Percentiles rank a stretch among this genome's conserved stretches.
phyloP scores from a whole-genome alignment of 2,329 filamentous ascomycete species.

The Aspergillus felis region DNA sequence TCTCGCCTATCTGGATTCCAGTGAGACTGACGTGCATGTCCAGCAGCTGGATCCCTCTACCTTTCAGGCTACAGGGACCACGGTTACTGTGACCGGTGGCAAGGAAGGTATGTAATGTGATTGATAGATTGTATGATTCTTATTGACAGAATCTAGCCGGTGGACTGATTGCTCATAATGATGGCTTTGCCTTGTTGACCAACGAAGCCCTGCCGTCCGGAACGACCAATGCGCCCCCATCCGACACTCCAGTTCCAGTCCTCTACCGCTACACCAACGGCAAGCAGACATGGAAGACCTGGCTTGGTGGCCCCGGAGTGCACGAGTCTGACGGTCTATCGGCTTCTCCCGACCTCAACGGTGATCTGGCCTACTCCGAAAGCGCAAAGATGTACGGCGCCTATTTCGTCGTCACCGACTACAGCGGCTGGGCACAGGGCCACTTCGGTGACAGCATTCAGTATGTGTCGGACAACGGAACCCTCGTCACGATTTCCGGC shows the following conservation, averaged over 20 bases:
- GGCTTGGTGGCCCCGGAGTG: constrained; percentile 55
- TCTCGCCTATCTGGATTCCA: constrained; percentile 57
- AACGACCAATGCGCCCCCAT: constrained; percentile 46
- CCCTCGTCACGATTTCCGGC: constrained; percentile 48
- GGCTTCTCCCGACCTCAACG: constrained; percentile 58
- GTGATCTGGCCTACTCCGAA: constrained; percentile 59
- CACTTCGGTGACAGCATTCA: constrained; percentile 58
- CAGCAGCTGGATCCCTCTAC: constrained; percentile 54
- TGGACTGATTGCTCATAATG: constrained; percentile 58
- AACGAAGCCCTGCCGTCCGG: constrained; percentile 54
- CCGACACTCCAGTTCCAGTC: constrained; percentile 50
- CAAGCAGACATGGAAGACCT: constrained; percentile 56
- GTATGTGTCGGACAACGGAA: constrained; percentile 49
- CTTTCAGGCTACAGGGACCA: constrained; percentile 51
- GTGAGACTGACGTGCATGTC: constrained; percentile 54
- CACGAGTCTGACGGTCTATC: constrained; percentile 45
- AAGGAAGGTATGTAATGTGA: constrained; percentile 43
- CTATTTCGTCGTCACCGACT: constrained; percentile 60
- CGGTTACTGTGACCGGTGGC: constrained; percentile 51
- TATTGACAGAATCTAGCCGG: constrained; percentile 37
- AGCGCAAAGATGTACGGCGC: constrained; percentile 55
- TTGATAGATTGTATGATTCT: background rate
- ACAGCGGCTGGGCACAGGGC: constrained; percentile 51
- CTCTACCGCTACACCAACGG: constrained; percentile 58
- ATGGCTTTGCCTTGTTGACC: constrained; percentile 61